These are phyloP conservation scores for Sugiyamaella smithiae DNA, from an alignment of 805 yeast species.

Conservation along the genomic window DNA sequence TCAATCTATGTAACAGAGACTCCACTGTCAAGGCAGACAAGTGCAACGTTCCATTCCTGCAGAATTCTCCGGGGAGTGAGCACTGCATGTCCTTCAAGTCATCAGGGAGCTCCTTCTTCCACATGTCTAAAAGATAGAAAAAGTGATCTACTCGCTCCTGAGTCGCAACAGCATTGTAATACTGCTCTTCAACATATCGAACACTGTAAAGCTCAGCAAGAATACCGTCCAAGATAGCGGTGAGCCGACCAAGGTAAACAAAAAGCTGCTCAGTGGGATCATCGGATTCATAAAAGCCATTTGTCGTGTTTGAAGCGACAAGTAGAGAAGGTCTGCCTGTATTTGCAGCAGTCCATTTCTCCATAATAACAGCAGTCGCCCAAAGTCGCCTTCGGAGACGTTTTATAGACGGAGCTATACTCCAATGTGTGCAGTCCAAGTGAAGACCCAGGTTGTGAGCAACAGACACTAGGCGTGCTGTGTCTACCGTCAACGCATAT, in stretches of 20 bases:
- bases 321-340: conserved; percentile 36
- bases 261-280: conserved; percentile 31
- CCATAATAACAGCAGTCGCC: conserved; percentile 36
- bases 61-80: conserved; percentile 26
- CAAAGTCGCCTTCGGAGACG: conserved; percentile 34
- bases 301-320: conserved; percentile 21
- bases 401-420: conserved; percentile 33
- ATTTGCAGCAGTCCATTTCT: conserved; percentile 36
- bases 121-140: conserved; percentile 22
- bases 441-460: conserved; percentile 35
- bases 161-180: conserved; percentile 13
- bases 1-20: conserved; percentile 28
- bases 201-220: conserved; percentile 27
- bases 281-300: conserved; percentile 21
- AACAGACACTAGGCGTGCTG: conserved; percentile 32
- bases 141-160: conserved; percentile 20
- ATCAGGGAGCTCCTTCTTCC: conserved; percentile 29
- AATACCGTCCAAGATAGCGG: conserved; percentile 29
- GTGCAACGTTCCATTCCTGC: conserved; percentile 33
- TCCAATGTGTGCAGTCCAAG: conserved; percentile 36
- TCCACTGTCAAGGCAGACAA: conserved; percentile 32
- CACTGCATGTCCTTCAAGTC: conserved; percentile 29
- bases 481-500: conserved; percentile 24
- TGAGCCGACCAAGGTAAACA: conserved; percentile 29
- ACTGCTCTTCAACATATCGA: conserved; percentile 17